Evolutionary conservation across 2,329 filamentous ascomycete species (phyloP), one percentile per base, ranked within the genome.

Genomic region (Beauveria sp.): DNA sequence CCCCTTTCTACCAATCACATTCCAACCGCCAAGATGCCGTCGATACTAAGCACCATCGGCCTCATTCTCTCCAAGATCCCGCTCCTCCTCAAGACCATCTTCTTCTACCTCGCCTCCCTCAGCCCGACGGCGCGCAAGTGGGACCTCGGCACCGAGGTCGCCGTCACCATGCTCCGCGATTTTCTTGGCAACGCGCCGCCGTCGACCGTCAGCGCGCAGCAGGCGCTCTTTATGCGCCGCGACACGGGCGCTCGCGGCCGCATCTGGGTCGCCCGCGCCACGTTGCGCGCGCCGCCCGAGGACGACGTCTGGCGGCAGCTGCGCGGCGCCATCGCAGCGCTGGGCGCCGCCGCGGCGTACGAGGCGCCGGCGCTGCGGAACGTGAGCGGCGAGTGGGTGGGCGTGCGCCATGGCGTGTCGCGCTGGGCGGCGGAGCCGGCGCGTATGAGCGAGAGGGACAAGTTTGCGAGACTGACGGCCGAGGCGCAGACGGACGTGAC

Each of bases 261-360:
- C 38, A 81, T 89, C 65, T 91, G 88, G 88, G 79, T 90, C 12
- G 84, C 82, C 55, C 86, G 84, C 62, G 79, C 83, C 5, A 81
- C 77, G 0, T 72, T 88, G 14, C 77, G 80, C 0, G 74, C 75
- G 5, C 85, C 83, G 1, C 71, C 78, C 66, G 79, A 69, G 70
- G 62, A 61, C 47, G 62, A 58, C 26, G 38, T 62, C n/a, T 28
- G 38, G 18, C 30, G 28, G 40, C 53, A 45, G 28, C 7, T 62
- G 20, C 16, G 26, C 22, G 18, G 3, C 10, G 47, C 54, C 34
- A n/a, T 62, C 12, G 49, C 43, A 8, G 54, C 54, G 8, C 52
- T 57, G n/a, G 60, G 60, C 26, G 18, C 18, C 5, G 30, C 30
- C 30, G 53, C 24, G 5, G 14, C 4, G 52, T 56, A 55, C 43